Base-by-base conservation (phyloP, 1,139 yeast genomes). In the Suhomyces coccinellae region DNA sequence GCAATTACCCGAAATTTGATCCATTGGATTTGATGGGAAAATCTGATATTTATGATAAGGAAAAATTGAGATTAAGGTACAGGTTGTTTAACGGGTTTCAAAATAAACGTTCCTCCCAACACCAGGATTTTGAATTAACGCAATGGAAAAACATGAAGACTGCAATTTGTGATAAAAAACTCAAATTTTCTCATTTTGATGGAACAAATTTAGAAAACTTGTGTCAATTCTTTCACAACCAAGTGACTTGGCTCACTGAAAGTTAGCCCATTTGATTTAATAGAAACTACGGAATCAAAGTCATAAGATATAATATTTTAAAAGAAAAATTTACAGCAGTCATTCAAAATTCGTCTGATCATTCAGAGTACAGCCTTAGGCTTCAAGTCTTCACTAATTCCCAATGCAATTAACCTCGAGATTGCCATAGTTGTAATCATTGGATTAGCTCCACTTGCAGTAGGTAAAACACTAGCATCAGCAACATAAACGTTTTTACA, bases 401-500 rank as follows among this genome's bases (percentile, higher is more conserved):
- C 72, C 36, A 65, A 57, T 1, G 73, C 66, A 39, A 72, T 59
- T 40, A 67, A 63, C 46, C 77, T 62, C 3, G 78, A 68, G 47
- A 72, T 45, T 2, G 78, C 57, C 75, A 74, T 67, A 11, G 73
- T 69, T 4, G 73, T 47, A 27, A 74, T 60, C 79, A 73, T 74
- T n/a, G 79, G 85, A 52, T 80, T 80, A 30, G 75, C 83, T 8
- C 86, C 85, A 46, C 80, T 72, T 1, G 85, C 85, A 6, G 82
- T 68, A 6, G 85, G 85, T 65, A 80, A 62, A 9, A 70, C 73
- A 56, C 82, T 76, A 5, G 83, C 75, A 59, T 80, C 86, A 3
- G 83, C 82, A 27, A 81, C 76, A 52, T 70, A 77, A 35, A 81
- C 68, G 53, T 80, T 78, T 35, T 66, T 60, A 55, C 82, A 75